Evolutionary conservation across 2,329 filamentous ascomycete genomes (phyloP).

Genomic region (Malbranchea zuffiana): DNA sequence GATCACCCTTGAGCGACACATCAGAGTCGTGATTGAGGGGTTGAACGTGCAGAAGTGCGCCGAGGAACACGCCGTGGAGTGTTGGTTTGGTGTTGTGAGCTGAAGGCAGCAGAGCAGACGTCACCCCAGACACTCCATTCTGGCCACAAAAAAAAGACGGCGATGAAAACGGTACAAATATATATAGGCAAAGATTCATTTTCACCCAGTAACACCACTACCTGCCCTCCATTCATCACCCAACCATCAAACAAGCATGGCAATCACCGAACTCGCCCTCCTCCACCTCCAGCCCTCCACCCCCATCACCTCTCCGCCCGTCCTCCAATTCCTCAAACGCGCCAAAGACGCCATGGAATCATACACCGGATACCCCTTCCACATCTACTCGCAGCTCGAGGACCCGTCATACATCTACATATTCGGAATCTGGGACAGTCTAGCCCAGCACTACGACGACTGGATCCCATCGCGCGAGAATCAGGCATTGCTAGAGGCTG

Average conservation of each 20-base stretch:
- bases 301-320: constrained; percentile 14
- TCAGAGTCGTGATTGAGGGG: too few relatives aligned
- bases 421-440: constrained; percentile 37
- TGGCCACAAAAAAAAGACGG: too few relatives aligned
- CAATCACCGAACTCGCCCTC: constrained; percentile 38
- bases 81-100: too few relatives aligned
- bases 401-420: constrained; percentile 36
- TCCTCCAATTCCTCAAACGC: constrained; percentile 25
- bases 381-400: constrained; percentile 36
- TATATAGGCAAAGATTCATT: too few relatives aligned
- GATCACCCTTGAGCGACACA: too few relatives aligned
- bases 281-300: constrained; percentile 26
- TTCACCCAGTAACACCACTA: too few relatives aligned
- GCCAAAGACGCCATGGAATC: constrained; percentile 31
- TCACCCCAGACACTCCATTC: too few relatives aligned
- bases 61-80: too few relatives aligned
- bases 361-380: constrained; percentile 29
- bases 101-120: too few relatives aligned
- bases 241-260: constrained; percentile 23
- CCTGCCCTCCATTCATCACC: too few relatives aligned
- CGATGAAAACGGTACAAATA: too few relatives aligned
- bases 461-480: constrained; percentile 37
- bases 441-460: constrained; percentile 31
- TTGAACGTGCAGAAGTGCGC: too few relatives aligned
- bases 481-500: constrained; percentile 27